Evolutionary conservation across 225 moss, liverwort and hornwort genomes (phyloP), one percentile per base, ranked within the genome.

Genomic region (Sphagnum tenellum): DNA sequence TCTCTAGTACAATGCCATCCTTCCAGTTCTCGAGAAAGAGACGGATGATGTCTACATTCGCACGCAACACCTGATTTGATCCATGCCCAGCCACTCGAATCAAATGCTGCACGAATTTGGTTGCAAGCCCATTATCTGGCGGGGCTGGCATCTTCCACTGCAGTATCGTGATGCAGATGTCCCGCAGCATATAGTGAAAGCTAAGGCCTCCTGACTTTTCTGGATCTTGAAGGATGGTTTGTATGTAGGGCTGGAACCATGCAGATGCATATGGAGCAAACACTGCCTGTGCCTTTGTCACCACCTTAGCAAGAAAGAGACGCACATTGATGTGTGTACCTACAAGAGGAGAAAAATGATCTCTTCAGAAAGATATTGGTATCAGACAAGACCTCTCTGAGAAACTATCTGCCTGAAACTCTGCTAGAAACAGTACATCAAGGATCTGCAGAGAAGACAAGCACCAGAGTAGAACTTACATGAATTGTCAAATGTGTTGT

Each of bases 101-200:
- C 71, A 94, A 71, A 73, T 94, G 86, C 10, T 89, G 77, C 48
- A 94, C 55, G 68, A 94, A 82, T 13, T 69, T 72, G 6, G 91
- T 87, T 49, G 82, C 83, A 60, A 89, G 68, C 71, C 66, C 63
- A 59, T 77, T 56, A 70, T 91, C 88, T 14, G 89, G 89, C 53
- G 82, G 69, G 56, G 66, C 68, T 5, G 74, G 57, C 55, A 88
- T 52, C 60, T 89, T 88, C 94, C 94, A 94, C 67, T 91, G 86
- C 0, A 94, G 71, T 64, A 91, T 64, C 12, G 78, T 91, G 47
- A 94, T 75, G 72, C 91, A 91, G 50, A 94, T 84, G 69, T 94
- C 94, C 60, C 91, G 87, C n/a, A 94, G 89, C 78, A 94, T 80
- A 75, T 94, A 94, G 72, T 94, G 94, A 71, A 94, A 94, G 14